phyloP scores from a whole-genome alignment of 2,329 filamentous ascomycete species.

The Colletotrichum sojae region DNA sequence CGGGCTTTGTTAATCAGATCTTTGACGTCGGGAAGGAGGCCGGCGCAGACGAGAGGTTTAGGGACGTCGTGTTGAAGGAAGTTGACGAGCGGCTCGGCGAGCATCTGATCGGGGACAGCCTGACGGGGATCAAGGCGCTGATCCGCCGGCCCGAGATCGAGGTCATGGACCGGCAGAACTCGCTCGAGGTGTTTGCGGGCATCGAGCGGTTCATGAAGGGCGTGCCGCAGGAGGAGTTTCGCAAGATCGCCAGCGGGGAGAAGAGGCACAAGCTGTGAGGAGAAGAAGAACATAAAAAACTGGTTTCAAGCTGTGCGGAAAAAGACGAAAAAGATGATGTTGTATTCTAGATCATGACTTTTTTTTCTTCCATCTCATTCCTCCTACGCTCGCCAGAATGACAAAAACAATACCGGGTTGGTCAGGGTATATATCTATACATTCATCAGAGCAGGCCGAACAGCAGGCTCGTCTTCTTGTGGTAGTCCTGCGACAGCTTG shows the following conservation, averaged over 20 bases:
- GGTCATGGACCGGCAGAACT: conserved; percentile 81
- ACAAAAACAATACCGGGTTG: background rate
- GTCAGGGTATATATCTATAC: conserved; percentile 23
- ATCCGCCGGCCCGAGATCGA: conserved; percentile 82
- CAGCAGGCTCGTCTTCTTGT: conserved; percentile 84
- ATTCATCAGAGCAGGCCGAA: conserved; percentile 79
- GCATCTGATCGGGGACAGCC: conserved; percentile 84
- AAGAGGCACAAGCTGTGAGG: conserved; percentile 91
- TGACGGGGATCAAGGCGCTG: conserved; percentile 88
- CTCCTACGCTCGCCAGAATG: background rate
- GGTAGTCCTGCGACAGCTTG: conserved; percentile 81
- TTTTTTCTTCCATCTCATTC: background rate
- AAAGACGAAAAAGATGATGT: background rate
- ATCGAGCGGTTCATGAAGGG: conserved; percentile 85
- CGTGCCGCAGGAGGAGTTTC: conserved; percentile 90
- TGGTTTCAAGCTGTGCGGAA: background rate
- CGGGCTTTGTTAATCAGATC: conserved; percentile 90
- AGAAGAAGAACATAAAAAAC: conserved; percentile 39
- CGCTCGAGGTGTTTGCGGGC: conserved; percentile 88
- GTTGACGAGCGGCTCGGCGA: conserved; percentile 84
- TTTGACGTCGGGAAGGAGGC: conserved; percentile 64
- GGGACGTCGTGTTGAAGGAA: conserved; percentile 80
- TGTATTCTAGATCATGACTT: conserved; percentile 2
- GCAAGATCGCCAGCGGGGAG: conserved; percentile 85
- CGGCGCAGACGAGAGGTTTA: conserved; percentile 78